Evolutionary conservation across 495 filamentous ascomycete genomes (phyloP).

Genomic region (Xylaria intraflava): DNA sequence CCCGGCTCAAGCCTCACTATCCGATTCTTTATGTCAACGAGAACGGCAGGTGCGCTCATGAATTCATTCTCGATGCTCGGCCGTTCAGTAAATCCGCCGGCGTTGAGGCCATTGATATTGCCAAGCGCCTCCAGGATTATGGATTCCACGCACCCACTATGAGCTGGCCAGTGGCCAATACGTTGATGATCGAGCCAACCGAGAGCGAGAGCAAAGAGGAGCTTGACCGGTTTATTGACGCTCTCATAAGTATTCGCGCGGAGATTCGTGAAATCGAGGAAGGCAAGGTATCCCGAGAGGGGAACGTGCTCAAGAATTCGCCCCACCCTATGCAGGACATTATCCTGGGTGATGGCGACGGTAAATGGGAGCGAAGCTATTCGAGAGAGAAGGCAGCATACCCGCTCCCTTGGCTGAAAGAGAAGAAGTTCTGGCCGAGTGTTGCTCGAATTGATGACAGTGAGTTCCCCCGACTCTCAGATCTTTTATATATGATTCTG

Average conservation of each 20-base stretch:
- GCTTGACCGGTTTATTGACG: conserved; percentile 90
- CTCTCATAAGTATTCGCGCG: conserved; percentile 77
- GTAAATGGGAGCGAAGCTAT: conserved; percentile 74
- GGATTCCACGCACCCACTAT: conserved; percentile 98
- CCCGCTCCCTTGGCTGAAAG: conserved; percentile 73
- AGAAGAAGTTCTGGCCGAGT: conserved; percentile 98
- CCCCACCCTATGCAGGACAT: conserved; percentile 86
- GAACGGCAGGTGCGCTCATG: conserved; percentile 85
- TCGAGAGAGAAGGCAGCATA: conserved; percentile 80
- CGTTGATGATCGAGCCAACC: conserved; percentile 97
- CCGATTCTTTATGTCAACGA: conserved; percentile 88
- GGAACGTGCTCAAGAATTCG: conserved; percentile 89
- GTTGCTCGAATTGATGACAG: conserved; percentile 88
- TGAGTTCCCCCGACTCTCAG: conserved; percentile 40
- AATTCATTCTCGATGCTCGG: conserved; percentile 94
- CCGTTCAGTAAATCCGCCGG: conserved; percentile 77
- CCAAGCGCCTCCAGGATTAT: conserved; percentile 96
- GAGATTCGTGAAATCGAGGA: conserved; percentile 85
- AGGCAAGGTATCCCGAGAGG: conserved; percentile 66
- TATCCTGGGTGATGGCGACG: conserved; percentile 47
- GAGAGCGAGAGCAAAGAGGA: conserved; percentile 92
- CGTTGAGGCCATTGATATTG: conserved; percentile 92
- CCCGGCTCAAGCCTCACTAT: conserved; percentile 83
- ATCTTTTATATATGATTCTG: conserved; percentile 6
- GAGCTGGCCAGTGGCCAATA: conserved; percentile 95